Base-by-base conservation (phyloP, 2,329 filamentous ascomycete genomes). In the Penicillium sp. region DNA sequence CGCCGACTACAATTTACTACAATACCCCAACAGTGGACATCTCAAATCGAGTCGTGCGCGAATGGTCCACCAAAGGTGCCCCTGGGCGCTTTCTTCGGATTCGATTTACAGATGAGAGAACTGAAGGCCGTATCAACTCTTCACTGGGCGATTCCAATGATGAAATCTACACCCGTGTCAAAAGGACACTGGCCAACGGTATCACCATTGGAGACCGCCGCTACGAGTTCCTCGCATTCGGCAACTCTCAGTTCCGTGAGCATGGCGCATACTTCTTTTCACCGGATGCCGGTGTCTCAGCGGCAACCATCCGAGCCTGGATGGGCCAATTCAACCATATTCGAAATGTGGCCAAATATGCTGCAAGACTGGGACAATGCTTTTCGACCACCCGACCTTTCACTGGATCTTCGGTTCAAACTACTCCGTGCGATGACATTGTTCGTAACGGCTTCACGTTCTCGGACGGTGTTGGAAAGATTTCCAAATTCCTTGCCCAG, bases 251-350 rank as follows among this genome's bases (percentile, higher is more conserved):
- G 67, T 90, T 99, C 59, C 86, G 93, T 51, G 93, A 97, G 69
- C 87, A 93, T 65, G 90, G 93, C 0, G 93, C 91, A 0, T 97
- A 94, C 70, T 97, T 99, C 75, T 97, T 97, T 72, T 89, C 90
- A 5, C 84, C 89, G 0, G 86, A 85, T 0, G 78, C 84, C 0
- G 79, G 85, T 54, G 70, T 90, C 8, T 88, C 85, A 1, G 91
- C 91, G 53, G 83, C 89, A 19, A 81, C 88, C 49, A 97, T 99
- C 57, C 88, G 93, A 5, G 73, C 80, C 33, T 93, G 89, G 85
- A 96, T 97, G 89, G 94, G 94, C 0, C 78, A 89, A 15, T 96
- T 99, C 67, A 81, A 81, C 15, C 84, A 91, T 61, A 97, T 97
- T 73, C 85, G 82, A 55, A 84, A 89, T 27, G 84, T 96, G n/a